Conservation (phyloP, 2,329 filamentous ascomycete species). For the Sclerotinia nivalis region DNA sequence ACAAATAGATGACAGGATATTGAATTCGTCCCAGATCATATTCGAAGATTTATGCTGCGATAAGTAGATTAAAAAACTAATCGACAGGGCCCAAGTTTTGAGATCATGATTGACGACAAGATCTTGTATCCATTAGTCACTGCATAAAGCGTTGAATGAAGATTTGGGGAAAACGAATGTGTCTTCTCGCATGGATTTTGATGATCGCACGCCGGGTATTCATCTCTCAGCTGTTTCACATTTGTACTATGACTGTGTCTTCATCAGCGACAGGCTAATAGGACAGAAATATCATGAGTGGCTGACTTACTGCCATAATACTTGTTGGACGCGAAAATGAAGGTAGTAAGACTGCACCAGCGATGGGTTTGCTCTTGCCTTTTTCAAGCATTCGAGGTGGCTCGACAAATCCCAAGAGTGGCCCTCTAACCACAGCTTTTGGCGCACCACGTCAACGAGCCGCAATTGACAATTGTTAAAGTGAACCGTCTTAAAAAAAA, state of each 20-base stretch:
- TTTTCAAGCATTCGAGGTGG: too few relatives aligned
- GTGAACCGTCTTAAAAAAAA: too few relatives aligned
- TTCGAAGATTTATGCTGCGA: not conserved
- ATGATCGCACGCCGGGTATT: not conserved
- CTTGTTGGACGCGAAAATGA: not conserved
- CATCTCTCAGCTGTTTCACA: not conserved
- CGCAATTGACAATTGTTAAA: too few relatives aligned
- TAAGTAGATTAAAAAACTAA: not conserved
- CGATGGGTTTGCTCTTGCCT: not conserved
- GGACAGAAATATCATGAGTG: not conserved
- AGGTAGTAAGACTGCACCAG: not conserved
- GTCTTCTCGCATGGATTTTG: not conserved
- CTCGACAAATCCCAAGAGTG: too few relatives aligned
- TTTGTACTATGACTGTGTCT: not conserved
- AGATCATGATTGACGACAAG: too few relatives aligned
- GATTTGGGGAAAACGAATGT: not conserved
- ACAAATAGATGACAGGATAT: too few relatives aligned
- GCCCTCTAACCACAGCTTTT: too few relatives aligned
- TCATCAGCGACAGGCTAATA: not conserved
- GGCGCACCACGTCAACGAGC: too few relatives aligned
- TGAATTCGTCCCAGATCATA: too few relatives aligned
- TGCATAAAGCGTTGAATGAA: not conserved
- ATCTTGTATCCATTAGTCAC: not conserved
- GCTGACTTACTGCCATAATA: not conserved
- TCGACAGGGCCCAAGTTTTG: too few relatives aligned